A percentile compares a stretch with the other conserved stretches of the same genome.
Conservation (phyloP, 1,284 basidiomycete species). For the Chalciporus sp. region DNA sequence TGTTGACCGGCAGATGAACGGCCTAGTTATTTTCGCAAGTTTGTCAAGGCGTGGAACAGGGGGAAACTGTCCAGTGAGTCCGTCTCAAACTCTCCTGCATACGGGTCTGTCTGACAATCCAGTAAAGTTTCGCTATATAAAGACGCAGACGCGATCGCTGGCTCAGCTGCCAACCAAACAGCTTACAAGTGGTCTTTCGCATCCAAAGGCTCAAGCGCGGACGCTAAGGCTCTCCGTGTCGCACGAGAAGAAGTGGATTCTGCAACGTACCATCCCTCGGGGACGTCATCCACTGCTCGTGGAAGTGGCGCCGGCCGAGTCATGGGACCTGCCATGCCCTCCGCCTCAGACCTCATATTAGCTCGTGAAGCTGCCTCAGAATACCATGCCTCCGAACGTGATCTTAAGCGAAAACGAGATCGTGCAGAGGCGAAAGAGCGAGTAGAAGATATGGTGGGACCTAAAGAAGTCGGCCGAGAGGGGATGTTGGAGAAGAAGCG, state of each 20-base stretch:
- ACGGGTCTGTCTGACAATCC: background rate
- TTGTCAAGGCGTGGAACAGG: constrained; percentile 81
- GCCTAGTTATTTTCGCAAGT: constrained; percentile 79
- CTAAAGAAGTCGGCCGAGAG: constrained; percentile 70
- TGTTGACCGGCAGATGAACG: constrained; percentile 6
- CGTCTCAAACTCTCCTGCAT: background rate
- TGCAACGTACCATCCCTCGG: constrained; percentile 50
- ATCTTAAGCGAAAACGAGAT: constrained; percentile 63
- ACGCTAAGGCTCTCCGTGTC: constrained; percentile 55
- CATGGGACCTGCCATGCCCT: constrained; percentile 68
- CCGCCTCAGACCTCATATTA: constrained; percentile 62
- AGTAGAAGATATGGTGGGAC: constrained; percentile 73
- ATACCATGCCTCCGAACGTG: constrained; percentile 48
- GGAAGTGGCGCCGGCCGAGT: constrained; percentile 41
- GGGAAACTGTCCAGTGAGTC: constrained; percentile 64
- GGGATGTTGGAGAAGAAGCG: constrained; percentile 78
- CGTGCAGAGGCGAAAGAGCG: constrained; percentile 65
- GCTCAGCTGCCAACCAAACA: constrained; percentile 59
- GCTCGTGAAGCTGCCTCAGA: constrained; percentile 62
- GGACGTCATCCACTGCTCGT: constrained; percentile 29
- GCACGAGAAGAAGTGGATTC: constrained; percentile 61
- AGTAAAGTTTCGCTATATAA: constrained; percentile 57
- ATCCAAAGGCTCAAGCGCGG: constrained; percentile 47
- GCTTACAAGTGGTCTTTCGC: constrained; percentile 66
- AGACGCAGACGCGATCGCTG: constrained; percentile 52